Evolutionary conservation across 2,329 filamentous ascomycete genomes (phyloP).

Genomic region (Botrytis galanthina): DNA sequence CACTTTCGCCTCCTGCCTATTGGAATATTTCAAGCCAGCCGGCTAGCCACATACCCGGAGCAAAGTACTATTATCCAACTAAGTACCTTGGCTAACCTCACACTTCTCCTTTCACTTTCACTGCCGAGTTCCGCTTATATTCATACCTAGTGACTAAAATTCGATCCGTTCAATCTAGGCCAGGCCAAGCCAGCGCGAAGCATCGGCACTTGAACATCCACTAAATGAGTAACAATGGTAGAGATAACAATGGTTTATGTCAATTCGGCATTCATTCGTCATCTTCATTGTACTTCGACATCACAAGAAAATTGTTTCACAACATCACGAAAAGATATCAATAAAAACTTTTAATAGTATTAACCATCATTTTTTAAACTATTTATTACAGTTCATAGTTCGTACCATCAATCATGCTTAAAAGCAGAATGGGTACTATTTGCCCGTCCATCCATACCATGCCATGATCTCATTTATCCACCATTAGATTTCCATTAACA

Average conservation of each 20-base stretch:
- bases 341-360: not conserved
- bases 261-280: not conserved
- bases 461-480: not conserved
- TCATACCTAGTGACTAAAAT: too few relatives aligned
- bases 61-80: too few relatives aligned
- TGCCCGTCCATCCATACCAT: not conserved
- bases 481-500: constrained; percentile 13
- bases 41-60: too few relatives aligned
- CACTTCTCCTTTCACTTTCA: too few relatives aligned
- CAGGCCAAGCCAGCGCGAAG: too few relatives aligned
- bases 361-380: not conserved
- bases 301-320: not conserved
- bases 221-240: not conserved
- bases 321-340: not conserved
- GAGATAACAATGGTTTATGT: not conserved
- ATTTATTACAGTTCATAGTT: constrained; percentile 6
- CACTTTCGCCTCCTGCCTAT: too few relatives aligned
- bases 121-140: too few relatives aligned
- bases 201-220: too few relatives aligned
- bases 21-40: too few relatives aligned
- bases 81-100: too few relatives aligned
- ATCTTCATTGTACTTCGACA: not conserved
- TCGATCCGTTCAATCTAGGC: too few relatives aligned
- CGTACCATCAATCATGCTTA: not conserved
- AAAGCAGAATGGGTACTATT: constrained; percentile 2